Base-by-base conservation (phyloP, 2,329 filamentous ascomycete species). In the Knufia petricola region DNA sequence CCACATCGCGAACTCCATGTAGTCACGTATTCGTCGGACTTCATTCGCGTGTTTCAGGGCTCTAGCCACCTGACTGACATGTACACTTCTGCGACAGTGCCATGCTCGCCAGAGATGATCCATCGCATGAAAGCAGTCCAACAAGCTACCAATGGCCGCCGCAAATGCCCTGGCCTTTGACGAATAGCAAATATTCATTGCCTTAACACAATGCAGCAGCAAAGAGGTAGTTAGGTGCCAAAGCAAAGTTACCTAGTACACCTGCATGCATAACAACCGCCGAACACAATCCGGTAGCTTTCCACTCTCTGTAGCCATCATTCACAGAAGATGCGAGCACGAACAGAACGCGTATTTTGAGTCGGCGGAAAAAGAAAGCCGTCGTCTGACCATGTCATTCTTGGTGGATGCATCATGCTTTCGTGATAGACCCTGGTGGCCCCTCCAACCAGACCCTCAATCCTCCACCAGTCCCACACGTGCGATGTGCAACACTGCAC, bases 391-490 rank as follows among this genome's bases (percentile, higher is more conserved):
- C 15, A 39, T 6, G 15, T 17, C 15, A 26, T 26, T 42, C 13
- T 12, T 42, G 24, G 13, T 26, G n/a, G 12, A 26, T 42, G n/a
- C 32, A 36, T 36, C 32, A 36, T 36, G 32, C 15, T 36, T 36
- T 36, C 13, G 17, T 10, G 10, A 42, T 24, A 13, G 24, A 19
- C 39, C 23, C 39, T 10, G 10, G 28, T 24, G n/a, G 24, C 39
- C 39, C 23, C 39, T 42, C 24, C 20, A 39, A 17, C 24, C 20
- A 19, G 3, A 42, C 21, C 39, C 39, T n/a, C 39, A 6, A 42
- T n/a, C 39, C 39, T n/a, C 39, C 39, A 42, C 21, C 13, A 26
- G 21, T n/a, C 8, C 39, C 39, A 42, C 39, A 42, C 39, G 28
- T 42, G 39, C 15, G 7, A 40, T 40, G 37, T 17, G 9, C 21